A percentile compares a stretch with the other conserved stretches of the same genome.
These are phyloP conservation scores for Pyrenochaeta sp. DNA, from an alignment of 2,329 filamentous ascomycete species.

Conservation along the genomic window DNA sequence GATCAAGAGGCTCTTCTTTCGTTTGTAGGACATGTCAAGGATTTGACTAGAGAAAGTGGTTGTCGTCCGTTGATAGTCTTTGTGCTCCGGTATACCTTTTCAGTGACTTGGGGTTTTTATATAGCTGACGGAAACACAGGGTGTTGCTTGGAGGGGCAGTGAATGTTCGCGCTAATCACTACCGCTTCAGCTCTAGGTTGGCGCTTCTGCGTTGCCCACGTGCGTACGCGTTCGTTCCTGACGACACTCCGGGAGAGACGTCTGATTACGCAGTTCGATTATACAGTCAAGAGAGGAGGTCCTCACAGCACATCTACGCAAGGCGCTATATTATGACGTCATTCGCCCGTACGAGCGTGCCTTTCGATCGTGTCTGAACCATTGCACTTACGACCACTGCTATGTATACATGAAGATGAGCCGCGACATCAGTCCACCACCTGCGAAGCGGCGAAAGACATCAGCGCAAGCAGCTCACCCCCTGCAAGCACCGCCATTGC, in stretches of 20 bases:
- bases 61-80: not conserved
- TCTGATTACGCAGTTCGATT: not conserved
- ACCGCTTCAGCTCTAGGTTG: constrained; percentile 16
- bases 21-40: constrained; percentile 27
- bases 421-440: constrained; percentile 37
- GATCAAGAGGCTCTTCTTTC: constrained; percentile 61
- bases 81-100: not conserved
- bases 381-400: not conserved
- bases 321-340: constrained; percentile 17
- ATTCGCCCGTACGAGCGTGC: not conserved
- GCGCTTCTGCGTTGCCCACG: constrained; percentile 2
- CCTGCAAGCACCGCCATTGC: not conserved
- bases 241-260: not conserved
- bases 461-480: not conserved
- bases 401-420: constrained; percentile 17
- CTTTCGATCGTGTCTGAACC: not conserved
- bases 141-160: constrained; percentile 28
- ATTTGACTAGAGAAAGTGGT: not conserved
- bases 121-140: not conserved
- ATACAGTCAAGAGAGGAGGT: not conserved
- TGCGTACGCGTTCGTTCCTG: constrained; percentile 7
- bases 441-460: constrained; percentile 31
- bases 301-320: not conserved
- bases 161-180: constrained; percentile 28
- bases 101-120: not conserved